Base-by-base conservation (phyloP, 1,284 basidiomycete genomes). In the Chiua sp. region DNA sequence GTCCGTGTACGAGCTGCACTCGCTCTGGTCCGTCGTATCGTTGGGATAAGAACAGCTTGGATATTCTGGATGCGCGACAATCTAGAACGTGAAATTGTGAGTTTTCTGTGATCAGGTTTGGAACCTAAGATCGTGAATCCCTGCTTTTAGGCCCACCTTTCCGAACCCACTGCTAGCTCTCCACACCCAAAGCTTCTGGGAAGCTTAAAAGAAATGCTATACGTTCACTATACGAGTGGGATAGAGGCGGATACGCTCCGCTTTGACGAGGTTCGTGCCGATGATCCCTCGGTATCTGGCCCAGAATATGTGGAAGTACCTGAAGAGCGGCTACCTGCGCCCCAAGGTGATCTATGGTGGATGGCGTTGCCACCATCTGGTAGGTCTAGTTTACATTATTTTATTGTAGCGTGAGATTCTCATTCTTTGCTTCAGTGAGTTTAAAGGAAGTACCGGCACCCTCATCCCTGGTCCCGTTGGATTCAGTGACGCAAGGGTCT, bases 161-260 rank as follows among this genome's bases (percentile, higher is more conserved):
- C 46, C 2, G 32, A 30, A 22, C 22, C 37, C 28, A 56, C 12
- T 16, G 3, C 26, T 3, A 32, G 12, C 26, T 55, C 37, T 32
- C 52, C 57, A 28, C 52, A 58, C 28, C 47, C 57, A 3, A 55
- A 30, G 46, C 51, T 58, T 39, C 37, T 58, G 15, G 52, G 52
- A 20, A 58, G 57, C 30, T 39, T 58, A 13, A 49, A 23, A 3
- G 2, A 2, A 1, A 54, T 58, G 46, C n/a, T 54, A 5, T 10
- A 32, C 7, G 4, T 11, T 18, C 28, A 58, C 35, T 58, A 55
- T 20, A 33, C 33, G 3, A 18, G 22, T 16, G 33, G 56, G 3
- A 47, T 57, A 30, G 12, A 4, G 3, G 23, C 47, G 2, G 22
- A 58, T 15, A 55, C 35, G 4, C 46, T 58, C 26, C 11, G 7